Percentiles rank a stretch among this genome's conserved stretches.
These are phyloP conservation scores for Phytophthora parvispora DNA, from an alignment of 352 stramenopile genomes.

Conservation along the genomic window DNA sequence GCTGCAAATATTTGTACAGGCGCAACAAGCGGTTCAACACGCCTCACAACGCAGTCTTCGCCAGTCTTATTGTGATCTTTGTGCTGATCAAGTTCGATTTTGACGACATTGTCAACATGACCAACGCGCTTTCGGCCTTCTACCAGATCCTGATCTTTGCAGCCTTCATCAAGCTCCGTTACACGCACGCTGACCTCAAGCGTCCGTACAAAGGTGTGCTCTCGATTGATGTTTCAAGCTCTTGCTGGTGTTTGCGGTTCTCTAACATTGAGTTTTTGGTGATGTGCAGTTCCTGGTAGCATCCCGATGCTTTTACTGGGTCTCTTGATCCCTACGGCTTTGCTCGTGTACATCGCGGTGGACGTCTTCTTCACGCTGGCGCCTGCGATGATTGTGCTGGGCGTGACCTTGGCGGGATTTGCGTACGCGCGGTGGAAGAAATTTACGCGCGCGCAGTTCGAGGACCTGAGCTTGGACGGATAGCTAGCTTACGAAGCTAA, in stretches of 20 bases:
- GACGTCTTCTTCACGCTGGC: slow-evolving; percentile 59
- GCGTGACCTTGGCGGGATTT: slow-evolving; percentile 43
- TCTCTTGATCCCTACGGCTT: slow-evolving; percentile 42
- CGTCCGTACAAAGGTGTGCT: slow-evolving; percentile 52
- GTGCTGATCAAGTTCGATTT: slow-evolving; percentile 76
- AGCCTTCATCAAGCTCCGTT: slow-evolving; percentile 92
- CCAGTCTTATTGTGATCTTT: slow-evolving; percentile 58
- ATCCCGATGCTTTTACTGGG: slow-evolving; percentile 40
- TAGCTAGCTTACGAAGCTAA: slow-evolving; percentile 8
- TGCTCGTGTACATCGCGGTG: slow-evolving; percentile 58
- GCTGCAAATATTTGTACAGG: slow-evolving; percentile 11
- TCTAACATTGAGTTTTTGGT: slow-evolving; percentile 11
- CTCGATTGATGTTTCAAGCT: background rate
- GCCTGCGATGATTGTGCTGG: slow-evolving; percentile 51
- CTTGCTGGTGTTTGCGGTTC: background rate
- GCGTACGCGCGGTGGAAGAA: slow-evolving; percentile 54
- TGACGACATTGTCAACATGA: slow-evolving; percentile 85
- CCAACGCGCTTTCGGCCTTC: slow-evolving; percentile 93
- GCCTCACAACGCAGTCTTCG: slow-evolving; percentile 56
- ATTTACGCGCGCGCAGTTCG: slow-evolving; percentile 56
- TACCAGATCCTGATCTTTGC: slow-evolving; percentile 90
- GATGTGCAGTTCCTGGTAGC: slow-evolving; percentile 44
- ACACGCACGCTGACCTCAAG: slow-evolving; percentile 48
- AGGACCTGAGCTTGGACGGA: slow-evolving; percentile 29
- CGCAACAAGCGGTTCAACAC: slow-evolving; percentile 69